Base-by-base conservation (phyloP, 768 basidiomycete species). In the Rhizopogon vinicolor region DNA sequence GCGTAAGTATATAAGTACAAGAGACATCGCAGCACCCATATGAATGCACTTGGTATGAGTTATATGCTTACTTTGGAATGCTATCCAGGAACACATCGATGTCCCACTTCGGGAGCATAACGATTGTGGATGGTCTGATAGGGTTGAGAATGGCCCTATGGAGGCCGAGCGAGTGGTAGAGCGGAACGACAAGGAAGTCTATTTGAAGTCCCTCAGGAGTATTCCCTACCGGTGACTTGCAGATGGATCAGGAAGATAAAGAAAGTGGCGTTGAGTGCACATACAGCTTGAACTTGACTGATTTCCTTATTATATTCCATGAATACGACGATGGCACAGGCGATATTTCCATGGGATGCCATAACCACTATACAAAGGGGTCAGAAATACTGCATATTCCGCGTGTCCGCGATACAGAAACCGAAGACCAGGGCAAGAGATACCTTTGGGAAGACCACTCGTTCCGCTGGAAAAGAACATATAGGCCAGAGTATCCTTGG, bases 391-490 rank as follows among this genome's bases (percentile, higher is more conserved):
- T 29, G n/a, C 40, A 4, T 29, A 12, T 10, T 29, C n/a, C 25
- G n/a, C 28, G 13, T 50, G 37, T 16, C 35, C 7, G 19, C 3
- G 19, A 41, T 18, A 14, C 28, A 10, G 13, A 44, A n/a, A 13
- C 13, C 18, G 7, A 10, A 44, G 12, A 43, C 13, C 13, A 44
- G 13, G 31, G 22, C 13, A 44, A n/a, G n/a, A n/a, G 41, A 43
- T 16, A 54, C 84, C 84, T 78, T 88, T 87, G 0, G 86, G 85
- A 9, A 80, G 69, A 0, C 86, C 86, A 58, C 77, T 86, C 0
- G 86, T 88, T n/a, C 86, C 86, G 61, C 86, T 87, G 0, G 86
- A 88, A 63, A 85, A 85, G 0, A 86, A 72, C 6, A 87, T 72
- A 63, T 87, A 87, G 1, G 83, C 85, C 2, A 86, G 64, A 0